Evolutionary conservation across 2,329 filamentous ascomycete species (phyloP).

Genomic region (Tetracladium maxilliforme): DNA sequence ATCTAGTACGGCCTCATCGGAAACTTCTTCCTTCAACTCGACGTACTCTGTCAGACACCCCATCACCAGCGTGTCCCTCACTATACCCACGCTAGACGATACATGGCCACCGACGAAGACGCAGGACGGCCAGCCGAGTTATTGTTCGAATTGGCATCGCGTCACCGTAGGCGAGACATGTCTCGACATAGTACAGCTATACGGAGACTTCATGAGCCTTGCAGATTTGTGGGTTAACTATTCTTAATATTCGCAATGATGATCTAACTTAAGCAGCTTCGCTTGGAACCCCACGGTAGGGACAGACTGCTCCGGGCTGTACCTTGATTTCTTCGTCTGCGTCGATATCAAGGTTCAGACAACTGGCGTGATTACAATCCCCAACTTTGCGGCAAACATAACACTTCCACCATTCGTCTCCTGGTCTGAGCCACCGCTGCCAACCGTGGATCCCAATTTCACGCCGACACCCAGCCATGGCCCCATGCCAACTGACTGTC

Average conservation of each 20-base stretch:
- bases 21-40: constrained; percentile 1
- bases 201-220: background rate
- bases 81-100: constrained; percentile 2
- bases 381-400: too few relatives aligned
- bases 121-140: constrained; percentile 7
- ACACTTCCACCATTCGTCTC: too few relatives aligned
- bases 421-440: too few relatives aligned
- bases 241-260: constrained; percentile 1
- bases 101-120: constrained; percentile 8
- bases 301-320: constrained; percentile 6
- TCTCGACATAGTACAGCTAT: too few relatives aligned
- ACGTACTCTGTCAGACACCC: constrained; percentile 3
- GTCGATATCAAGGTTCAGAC: too few relatives aligned
- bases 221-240: constrained; percentile 1
- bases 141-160: constrained; percentile 6
- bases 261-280: background rate
- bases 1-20: constrained; percentile 3
- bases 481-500: too few relatives aligned
- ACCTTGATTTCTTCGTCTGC: constrained; percentile 5
- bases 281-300: constrained; percentile 5
- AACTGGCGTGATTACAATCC: too few relatives aligned
- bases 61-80: constrained; percentile 1
- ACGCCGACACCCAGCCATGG: too few relatives aligned
- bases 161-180: constrained; percentile 3
- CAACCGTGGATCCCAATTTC: too few relatives aligned